A percentile compares a stretch with the other conserved stretches of the same genome.
phyloP scores from a whole-genome alignment of 345 rosid genomes.

The Populus euphratica region DNA sequence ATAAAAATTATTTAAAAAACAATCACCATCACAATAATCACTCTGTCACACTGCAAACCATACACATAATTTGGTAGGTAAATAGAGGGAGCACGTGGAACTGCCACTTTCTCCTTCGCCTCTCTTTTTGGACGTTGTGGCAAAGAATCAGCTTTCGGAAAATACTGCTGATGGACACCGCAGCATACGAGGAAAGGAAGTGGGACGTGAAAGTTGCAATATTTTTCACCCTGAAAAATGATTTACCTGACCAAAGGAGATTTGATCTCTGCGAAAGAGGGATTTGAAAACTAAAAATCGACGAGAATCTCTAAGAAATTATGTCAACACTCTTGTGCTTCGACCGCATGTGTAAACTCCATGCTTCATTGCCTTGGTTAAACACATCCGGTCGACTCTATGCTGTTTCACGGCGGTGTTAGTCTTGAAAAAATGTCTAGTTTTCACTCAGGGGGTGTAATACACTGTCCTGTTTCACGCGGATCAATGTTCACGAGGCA shows the following conservation, averaged over 20 bases:
- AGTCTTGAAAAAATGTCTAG: neutral
- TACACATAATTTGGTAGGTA: neutral
- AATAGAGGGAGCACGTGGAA: neutral
- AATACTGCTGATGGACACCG: neutral
- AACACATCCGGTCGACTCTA: too few species aligned
- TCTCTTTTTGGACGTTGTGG: neutral
- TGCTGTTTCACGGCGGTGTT: too few species aligned
- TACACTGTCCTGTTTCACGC: neutral
- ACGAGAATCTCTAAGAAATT: neutral
- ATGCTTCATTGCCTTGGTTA: too few species aligned
- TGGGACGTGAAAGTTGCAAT: neutral
- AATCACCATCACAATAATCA: too few species aligned
- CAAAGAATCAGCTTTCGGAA: neutral
- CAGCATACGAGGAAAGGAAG: neutral
- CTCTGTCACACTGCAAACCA: too few species aligned
- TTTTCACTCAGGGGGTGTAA: neutral
- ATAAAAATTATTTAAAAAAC: too few species aligned
- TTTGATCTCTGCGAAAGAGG: neutral
- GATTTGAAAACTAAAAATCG: neutral
- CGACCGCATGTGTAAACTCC: too few species aligned
- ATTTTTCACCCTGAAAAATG: neutral
- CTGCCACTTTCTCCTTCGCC: neutral
- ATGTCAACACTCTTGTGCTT: neutral
- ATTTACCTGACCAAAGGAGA: neutral
- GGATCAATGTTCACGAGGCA: neutral